Conservation (phyloP, 1,284 basidiomycete genomes). For the Stereum hirsutum region DNA sequence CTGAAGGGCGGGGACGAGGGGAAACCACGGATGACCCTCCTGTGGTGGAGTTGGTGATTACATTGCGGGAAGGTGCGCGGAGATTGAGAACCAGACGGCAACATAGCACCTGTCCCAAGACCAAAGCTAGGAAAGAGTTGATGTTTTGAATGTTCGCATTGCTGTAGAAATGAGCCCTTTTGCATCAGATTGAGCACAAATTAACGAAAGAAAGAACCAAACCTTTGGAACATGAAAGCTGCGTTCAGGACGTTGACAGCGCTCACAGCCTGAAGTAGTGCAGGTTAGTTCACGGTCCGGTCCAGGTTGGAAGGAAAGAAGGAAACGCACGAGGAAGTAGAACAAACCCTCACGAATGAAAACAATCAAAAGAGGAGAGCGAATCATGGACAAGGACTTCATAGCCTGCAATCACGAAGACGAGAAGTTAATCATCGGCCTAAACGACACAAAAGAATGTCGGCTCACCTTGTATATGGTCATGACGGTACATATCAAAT, state of each 20-base stretch:
- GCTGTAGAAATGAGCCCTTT: neutral
- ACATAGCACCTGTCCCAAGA: neutral
- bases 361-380: neutral
- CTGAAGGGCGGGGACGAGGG: too few relatives aligned
- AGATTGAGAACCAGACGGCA: neutral
- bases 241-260: neutral
- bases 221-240: neutral
- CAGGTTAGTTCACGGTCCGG: neutral
- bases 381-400: neutral
- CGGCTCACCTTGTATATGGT: neutral
- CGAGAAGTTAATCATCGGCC: neutral
- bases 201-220: too few relatives aligned
- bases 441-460: neutral
- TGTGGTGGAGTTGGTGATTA: neutral
- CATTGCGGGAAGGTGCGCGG: neutral
- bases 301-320: neutral
- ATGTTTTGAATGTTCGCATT: neutral
- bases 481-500: neutral
- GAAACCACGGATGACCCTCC: neutral
- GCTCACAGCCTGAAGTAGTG: neutral
- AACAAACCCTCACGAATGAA: neutral
- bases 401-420: neutral
- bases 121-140: neutral
- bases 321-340: neutral
- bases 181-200: too few relatives aligned